Evolutionary conservation across 2,329 filamentous ascomycete species (phyloP).

Genomic region (Achaetomium macrosporum): DNA sequence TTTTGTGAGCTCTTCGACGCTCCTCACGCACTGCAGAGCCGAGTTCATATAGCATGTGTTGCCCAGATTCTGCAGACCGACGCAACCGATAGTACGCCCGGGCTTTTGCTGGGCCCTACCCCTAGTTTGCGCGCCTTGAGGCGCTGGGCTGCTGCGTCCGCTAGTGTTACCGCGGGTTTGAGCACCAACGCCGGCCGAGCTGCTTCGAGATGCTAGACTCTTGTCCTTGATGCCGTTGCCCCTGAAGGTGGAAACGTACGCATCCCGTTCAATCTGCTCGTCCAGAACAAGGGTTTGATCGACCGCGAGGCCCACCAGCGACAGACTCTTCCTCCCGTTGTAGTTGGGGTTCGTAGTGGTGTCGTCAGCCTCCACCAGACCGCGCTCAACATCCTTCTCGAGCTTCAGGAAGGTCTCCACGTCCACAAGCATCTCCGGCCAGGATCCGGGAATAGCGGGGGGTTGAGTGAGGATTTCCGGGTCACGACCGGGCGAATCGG

Average conservation of each 20-base stretch:
- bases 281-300: conserved; percentile 79
- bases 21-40: conserved; percentile 87
- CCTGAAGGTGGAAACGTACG: conserved; percentile 49
- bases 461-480: conserved; percentile 13
- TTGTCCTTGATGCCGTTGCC: conserved; percentile 30
- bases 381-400: conserved; percentile 57
- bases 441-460: conserved; percentile 27
- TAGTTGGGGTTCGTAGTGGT: conserved; percentile 67
- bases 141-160: conserved; percentile 62
- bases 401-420: conserved; percentile 58
- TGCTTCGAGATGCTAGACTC: conserved; percentile 33
- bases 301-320: conserved; percentile 60
- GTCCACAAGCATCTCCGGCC: conserved; percentile 52
- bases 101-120: conserved; percentile 65
- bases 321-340: conserved; percentile 66
- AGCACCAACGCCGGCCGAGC: conserved; percentile 29
- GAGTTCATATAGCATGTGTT: conserved; percentile 99
- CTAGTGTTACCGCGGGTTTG: conserved; percentile 46
- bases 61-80: conserved; percentile 82
- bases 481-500: conserved; percentile 23
- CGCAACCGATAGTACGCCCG: conserved; percentile 66
- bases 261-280: conserved; percentile 59
- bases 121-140: conserved; percentile 58
- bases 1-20: conserved; percentile 85
- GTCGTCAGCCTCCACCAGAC: conserved; percentile 60